Evolutionary conservation across 2,329 filamentous ascomycete species (phyloP).

Genomic region (Fusarium pseudograminearum): DNA sequence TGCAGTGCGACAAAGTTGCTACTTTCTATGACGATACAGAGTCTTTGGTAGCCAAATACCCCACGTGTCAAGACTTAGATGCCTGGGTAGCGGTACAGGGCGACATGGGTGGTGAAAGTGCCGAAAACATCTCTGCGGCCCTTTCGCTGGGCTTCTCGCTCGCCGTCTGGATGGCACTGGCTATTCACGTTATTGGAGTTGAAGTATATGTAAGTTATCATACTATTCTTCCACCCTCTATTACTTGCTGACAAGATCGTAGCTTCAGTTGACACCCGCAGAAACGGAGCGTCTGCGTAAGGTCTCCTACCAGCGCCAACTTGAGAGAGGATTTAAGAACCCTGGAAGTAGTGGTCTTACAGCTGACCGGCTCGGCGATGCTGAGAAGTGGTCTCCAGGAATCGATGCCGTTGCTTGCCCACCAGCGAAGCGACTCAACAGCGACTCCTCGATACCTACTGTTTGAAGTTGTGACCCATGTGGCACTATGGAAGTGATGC

Average conservation of each 20-base stretch:
- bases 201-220: constrained; percentile 20
- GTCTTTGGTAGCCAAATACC: constrained; percentile 6
- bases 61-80: neutral
- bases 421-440: neutral
- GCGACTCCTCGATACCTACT: neutral
- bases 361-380: constrained; percentile 14
- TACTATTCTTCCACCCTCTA: rapidly evolving
- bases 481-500: rapidly evolving
- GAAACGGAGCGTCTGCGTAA: constrained; percentile 20
- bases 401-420: neutral
- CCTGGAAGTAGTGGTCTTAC: constrained; percentile 16
- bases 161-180: constrained; percentile 11
- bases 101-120: constrained; percentile 7
- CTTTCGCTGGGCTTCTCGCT: constrained; percentile 15
- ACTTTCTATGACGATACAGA: constrained; percentile 14
- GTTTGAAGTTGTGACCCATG: neutral
- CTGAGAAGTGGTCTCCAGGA: constrained; percentile 1
- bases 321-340: constrained; percentile 13
- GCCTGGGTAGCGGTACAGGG: constrained; percentile 27
- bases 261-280: constrained; percentile 24
- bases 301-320: constrained; percentile 15
- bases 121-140: constrained; percentile 16
- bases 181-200: constrained; percentile 15
- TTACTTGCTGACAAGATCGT: neutral
- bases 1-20: constrained; percentile 15